These are phyloP conservation scores for Luffa acutangula DNA, from an alignment of 306 rosid species.

Conservation along the genomic window DNA sequence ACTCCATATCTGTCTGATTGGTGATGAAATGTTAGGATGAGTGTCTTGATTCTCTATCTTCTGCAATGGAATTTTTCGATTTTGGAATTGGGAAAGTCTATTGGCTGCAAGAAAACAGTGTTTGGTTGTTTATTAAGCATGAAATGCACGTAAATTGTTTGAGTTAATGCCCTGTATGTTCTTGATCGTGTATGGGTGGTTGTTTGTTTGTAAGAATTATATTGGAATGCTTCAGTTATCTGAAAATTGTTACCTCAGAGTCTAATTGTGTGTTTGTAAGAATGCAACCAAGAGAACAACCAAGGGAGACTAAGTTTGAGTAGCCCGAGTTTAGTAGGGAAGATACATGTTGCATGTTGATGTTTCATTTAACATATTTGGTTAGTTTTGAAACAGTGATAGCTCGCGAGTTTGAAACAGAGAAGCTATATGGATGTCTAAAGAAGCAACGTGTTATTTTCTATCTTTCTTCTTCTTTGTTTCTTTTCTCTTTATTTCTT, in stretches of 20 bases:
- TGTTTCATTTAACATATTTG: not conserved
- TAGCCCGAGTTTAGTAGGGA: not conserved
- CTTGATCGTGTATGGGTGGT: not conserved
- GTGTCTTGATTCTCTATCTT: not conserved
- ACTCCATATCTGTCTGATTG: not conserved
- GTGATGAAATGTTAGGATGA: not conserved
- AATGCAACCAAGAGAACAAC: not conserved
- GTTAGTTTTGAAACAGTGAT: not conserved
- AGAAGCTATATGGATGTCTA: not conserved
- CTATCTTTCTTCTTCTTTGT: not conserved
- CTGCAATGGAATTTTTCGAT: not conserved
- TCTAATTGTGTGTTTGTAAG: not conserved
- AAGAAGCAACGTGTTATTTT: not conserved
- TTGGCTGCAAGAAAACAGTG: not conserved
- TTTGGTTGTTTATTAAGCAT: not conserved
- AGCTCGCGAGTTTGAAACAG: not conserved
- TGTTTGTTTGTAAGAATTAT: not conserved
- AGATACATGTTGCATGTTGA: not conserved
- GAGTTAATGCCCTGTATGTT: not conserved
- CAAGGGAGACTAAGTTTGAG: not conserved
- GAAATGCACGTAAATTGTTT: not conserved
- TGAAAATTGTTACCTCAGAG: not conserved
- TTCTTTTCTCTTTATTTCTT: not conserved
- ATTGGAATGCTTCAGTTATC: not conserved
- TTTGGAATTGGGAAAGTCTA: not conserved